Percentiles rank a stretch among this genome's conserved stretches.
phyloP scores from a whole-genome alignment of 192 early-diverging fungal species.

The Rhizophagus clarus region DNA sequence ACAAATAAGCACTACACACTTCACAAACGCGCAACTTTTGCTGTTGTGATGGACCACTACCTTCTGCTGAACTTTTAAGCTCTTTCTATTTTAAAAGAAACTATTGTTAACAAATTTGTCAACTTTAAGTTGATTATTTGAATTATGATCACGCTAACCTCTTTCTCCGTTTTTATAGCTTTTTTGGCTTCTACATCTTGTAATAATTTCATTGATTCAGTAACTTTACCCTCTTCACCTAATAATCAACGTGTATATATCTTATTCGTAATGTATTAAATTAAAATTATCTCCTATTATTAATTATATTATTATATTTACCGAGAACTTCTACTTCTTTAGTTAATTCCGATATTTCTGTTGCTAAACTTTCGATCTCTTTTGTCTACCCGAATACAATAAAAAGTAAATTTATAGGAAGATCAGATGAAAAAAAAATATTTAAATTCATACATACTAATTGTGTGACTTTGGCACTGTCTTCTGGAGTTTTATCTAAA shows the following conservation, averaged over 20 bases:
- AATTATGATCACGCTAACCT: conserved; percentile 28
- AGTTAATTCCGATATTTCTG: conserved; percentile 40
- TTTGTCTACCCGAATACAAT: conserved; percentile 7
- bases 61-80: conserved; percentile 46
- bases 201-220: conserved; percentile 47
- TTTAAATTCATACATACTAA: conserved; percentile 9
- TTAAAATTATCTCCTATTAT: neutral
- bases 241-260: neutral
- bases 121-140: neutral
- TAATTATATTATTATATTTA: conserved; percentile 25
- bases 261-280: neutral
- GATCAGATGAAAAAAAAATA: neutral
- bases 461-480: conserved; percentile 30
- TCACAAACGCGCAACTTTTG: conserved; percentile 62
- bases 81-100: conserved; percentile 37
- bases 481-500: conserved; percentile 55
- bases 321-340: conserved; percentile 49
- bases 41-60: conserved; percentile 47
- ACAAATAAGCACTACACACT: conserved; percentile 55
- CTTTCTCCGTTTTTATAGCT: conserved; percentile 46
- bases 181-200: conserved; percentile 49
- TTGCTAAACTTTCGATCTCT: conserved; percentile 34
- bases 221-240: conserved; percentile 55
- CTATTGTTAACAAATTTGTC: neutral
- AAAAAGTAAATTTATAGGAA: neutral